Percentiles rank a stretch among this genome's conserved stretches.
Evolutionary conservation across 371 early-diverging fungal genomes (phyloP).

Genomic region (Blakeslea trispora): DNA sequence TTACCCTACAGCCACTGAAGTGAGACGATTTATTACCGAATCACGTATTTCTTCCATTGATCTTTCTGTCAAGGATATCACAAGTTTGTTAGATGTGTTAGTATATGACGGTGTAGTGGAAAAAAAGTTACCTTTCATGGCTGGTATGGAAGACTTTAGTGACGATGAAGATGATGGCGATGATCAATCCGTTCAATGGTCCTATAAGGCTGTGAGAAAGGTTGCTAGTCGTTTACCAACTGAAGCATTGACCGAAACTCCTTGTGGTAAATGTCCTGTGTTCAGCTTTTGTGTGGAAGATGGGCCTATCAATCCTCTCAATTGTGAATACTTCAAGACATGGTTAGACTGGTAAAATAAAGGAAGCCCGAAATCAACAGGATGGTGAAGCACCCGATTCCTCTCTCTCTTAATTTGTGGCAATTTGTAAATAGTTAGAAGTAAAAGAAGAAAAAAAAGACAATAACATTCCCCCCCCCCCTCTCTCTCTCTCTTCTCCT

Average conservation of each 20-base stretch:
- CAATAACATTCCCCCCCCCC: neutral
- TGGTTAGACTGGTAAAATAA: constrained; percentile 65
- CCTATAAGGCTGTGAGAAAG: constrained; percentile 74
- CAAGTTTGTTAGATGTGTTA: constrained; percentile 81
- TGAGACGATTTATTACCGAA: constrained; percentile 72
- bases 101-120: constrained; percentile 91
- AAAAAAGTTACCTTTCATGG: constrained; percentile 56
- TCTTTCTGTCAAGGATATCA: constrained; percentile 76
- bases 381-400: too few relatives aligned
- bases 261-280: constrained; percentile 85
- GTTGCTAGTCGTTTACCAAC: constrained; percentile 45
- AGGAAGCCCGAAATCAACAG: neutral
- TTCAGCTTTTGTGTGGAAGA: constrained; percentile 68
- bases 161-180: constrained; percentile 57
- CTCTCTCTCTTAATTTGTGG: neutral
- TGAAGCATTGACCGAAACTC: constrained; percentile 71
- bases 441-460: constrained; percentile 3
- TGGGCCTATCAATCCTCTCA: constrained; percentile 76
- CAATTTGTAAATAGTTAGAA: constrained; percentile 13
- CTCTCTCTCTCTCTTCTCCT: neutral
- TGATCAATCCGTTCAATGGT: constrained; percentile 56
- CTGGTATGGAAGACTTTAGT: constrained; percentile 53
- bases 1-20: constrained; percentile 77
- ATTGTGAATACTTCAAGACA: constrained; percentile 75
- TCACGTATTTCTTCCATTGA: constrained; percentile 75